Evolutionary conservation across 1,284 basidiomycete genomes (phyloP), one percentile per base, ranked within the genome.

Genomic region (Sporisorium graminicola): DNA sequence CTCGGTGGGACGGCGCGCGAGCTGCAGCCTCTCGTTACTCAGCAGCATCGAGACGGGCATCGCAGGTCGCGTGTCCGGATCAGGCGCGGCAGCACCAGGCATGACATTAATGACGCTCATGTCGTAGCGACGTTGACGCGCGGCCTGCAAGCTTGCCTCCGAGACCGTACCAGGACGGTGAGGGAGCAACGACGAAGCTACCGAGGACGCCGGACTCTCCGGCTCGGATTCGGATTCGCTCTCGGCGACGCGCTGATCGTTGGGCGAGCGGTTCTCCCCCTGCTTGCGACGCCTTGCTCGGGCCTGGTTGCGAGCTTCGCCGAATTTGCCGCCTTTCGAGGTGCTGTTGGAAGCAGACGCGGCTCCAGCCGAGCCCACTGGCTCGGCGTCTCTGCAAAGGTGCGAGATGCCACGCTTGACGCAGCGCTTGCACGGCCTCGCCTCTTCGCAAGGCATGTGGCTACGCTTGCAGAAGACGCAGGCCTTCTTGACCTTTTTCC

Each of bases 381-480:
- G 75, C 42, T 78, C 72, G 13, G 74, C 74, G 47, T 78, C 76
- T 31, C 65, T 56, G 50, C 76, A 78, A 5, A 74, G 64, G 35
- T 75, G 61, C 40, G 76, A 59, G 40, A 78, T 78, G 51, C 76
- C 76, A 9, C 76, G 67, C 35, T 75, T 78, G 51, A 75, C 60
- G 37, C 75, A 74, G 14, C 63, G 65, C 31, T 65, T 69, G 66
- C 72, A 73, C 1, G 70, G 70, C 26, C 70, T 42, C 1, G 70
- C 70, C 50, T 73, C 70, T 57, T 73, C 70, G 37, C 70, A 73
- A 4, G 65, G 71, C 74, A 78, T 78, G 60, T 78, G 76, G 47
- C 72, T 75, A 37, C 76, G 76, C 53, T 78, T 74, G 68, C 76
- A 78, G 43, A 72, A 78, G 37, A 78, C 40, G 44, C 76, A 78